Base-by-base conservation (phyloP, 1,284 basidiomycete species). In the Xerocomus amazonicus region DNA sequence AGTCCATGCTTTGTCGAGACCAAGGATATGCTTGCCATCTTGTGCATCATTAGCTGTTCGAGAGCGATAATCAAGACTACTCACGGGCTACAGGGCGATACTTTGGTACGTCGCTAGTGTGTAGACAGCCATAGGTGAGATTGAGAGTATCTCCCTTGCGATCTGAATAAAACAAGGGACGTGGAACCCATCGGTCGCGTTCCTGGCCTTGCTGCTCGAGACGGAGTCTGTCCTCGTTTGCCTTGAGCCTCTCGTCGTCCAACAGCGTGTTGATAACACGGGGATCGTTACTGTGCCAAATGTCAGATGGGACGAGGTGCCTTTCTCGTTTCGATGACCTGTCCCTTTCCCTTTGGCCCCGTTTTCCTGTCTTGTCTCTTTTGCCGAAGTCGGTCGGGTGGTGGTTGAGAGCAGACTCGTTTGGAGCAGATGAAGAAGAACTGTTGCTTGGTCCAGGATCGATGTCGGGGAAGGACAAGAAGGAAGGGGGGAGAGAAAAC, bases 101-200 rank as follows among this genome's bases (percentile, higher is more conserved):
- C 62, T 76, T 83, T 8, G 90, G 87, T 31, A 91, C 68, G 56
- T 86, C 79, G 31, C 80, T 76, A 14, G 77, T 64, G 60, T 89
- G 73, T 33, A 87, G 59, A 2, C 80, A 72, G n/a, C 87, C 89
- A 60, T 87, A 90, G 33, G 76, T 76, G 27, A 88, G 64, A 59
- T 87, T 91, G 52, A 83, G 68, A 40, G 69, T 58, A 61, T 92
- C 90, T 0, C 88, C 87, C 56, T 78, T 82, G 43, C 78, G 73
- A 62, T 91, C 87, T 6, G 79, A 78, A 60, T 79, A 87, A 70
- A 80, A 88, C 12, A 78, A 53, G 44, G 57, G 57, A 31, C 60
- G 69, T 39, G 66, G 66, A 17, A 59, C 53, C 56, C 63, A 61
- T 59, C 55, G 57, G 48, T 48, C 58, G 41, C 56, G 53, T 40